Base-by-base conservation (phyloP, 352 stramenopile species). In the Phytophthora rubi region DNA sequence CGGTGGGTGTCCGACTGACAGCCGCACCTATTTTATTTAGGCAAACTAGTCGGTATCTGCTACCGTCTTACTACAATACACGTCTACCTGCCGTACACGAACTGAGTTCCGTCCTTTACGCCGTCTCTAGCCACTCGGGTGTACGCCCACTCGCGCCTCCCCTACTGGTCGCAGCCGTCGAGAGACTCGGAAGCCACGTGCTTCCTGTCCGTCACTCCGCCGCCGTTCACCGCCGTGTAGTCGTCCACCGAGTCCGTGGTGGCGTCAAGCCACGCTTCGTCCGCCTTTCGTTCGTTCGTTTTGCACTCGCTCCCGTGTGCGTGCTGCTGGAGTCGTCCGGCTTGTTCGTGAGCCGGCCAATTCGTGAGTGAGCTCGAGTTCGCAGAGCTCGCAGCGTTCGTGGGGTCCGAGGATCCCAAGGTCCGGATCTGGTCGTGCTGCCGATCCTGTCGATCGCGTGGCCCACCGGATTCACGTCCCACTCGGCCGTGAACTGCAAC, bases 101-200 rank as follows among this genome's bases (percentile, higher is more conserved):
- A 18, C 4, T 21, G 39, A 9, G 39, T 3, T 47, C 39, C 15
- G 39, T 6, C 15, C 39, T 18, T 47, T 6, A 8, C 16, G 13
- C 13, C 39, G 12, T 21, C 39, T 47, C 39, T 47, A 18, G 39
- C 18, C 47, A 53, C 47, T 53, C 47, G 47, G 47, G 44, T 28
- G 47, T 52, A 28, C 47, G 47, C 47, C 47, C 47, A 53, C 47
- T 30, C 47, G 21, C n/a, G 18, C 47, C 47, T 53, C 28, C 47
- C 47, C 18, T 53, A 53, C 47, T 53, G n/a, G 47, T 53, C 16
- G 6, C 47, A 53, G 47, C 47, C 47, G 47, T 21, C 39, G 16
- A 47, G 13, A 47, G 16, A 47, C 39, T 47, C 13, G 47, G 47
- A 53, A 53, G 47, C 47, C n/a, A 32, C 18, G 8, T 53, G 47